Evolutionary conservation across 257 asterid species (phyloP).

Genomic region (Solanum bulbocastanum): DNA sequence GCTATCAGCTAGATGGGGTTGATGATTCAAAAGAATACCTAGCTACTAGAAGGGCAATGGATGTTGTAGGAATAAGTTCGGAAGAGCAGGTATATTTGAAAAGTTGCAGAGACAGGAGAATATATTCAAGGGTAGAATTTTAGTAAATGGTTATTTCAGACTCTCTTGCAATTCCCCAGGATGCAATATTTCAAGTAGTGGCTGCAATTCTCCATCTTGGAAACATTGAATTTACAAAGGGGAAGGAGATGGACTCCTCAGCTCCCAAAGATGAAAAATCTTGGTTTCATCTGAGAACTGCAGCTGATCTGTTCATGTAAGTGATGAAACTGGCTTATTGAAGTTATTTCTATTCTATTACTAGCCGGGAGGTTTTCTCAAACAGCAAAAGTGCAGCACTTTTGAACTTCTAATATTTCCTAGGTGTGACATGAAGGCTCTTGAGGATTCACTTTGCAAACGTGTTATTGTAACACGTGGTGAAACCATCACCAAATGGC

Average conservation of each 20-base stretch:
- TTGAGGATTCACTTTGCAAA: slow-evolving; percentile 17
- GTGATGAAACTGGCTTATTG: not conserved
- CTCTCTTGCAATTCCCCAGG: slow-evolving; percentile 3
- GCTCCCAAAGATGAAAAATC: slow-evolving; percentile 18
- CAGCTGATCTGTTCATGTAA: slow-evolving; percentile 14
- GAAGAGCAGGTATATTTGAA: slow-evolving; percentile 11
- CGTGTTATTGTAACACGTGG: slow-evolving; percentile 16
- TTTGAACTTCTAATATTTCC: not conserved
- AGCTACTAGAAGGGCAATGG: slow-evolving; percentile 19
- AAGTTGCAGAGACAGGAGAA: not conserved
- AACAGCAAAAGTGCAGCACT: not conserved
- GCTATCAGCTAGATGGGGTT: slow-evolving; percentile 10
- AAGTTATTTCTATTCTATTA: not conserved
- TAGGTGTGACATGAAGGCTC: slow-evolving; percentile 20
- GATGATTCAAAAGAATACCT: slow-evolving; percentile 13
- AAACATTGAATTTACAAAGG: slow-evolving; percentile 16
- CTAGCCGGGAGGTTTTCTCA: not conserved
- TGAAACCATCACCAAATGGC: slow-evolving; percentile 12
- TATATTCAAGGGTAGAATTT: not conserved
- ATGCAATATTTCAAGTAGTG: slow-evolving; percentile 20
- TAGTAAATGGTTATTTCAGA: not conserved
- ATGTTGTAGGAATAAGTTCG: slow-evolving; percentile 12
- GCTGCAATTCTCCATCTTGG: slow-evolving; percentile 24
- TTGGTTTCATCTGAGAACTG: slow-evolving; percentile 13
- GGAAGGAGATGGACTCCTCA: slow-evolving; percentile 15